Evolutionary conservation across 148 eudicot species (phyloP), one percentile per base, ranked within the genome.

Genomic region (Camellia lanceoleosa): DNA sequence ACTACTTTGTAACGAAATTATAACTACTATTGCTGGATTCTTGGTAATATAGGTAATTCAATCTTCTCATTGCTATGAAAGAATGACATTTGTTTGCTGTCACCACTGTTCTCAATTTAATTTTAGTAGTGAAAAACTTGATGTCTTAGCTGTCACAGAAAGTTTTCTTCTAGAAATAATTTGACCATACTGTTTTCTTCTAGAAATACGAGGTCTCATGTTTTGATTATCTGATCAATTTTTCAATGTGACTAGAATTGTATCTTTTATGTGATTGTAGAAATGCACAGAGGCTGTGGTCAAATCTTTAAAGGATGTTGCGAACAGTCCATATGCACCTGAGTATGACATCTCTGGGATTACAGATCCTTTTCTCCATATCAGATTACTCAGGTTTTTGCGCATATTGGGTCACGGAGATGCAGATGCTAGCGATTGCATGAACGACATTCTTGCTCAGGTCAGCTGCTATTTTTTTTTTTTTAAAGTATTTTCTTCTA

Each of bases 361-460:
- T 76, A 72, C 97, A 19, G 99, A 97, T 78, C 99, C 99, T 72
- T 97, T 92, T 84, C 99, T 97, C 58, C 98, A 97, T 66, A 92
- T 94, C 79, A 89, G 98, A 86, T 82, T 97, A 77, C 89, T 97
- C 68, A 91, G 85, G 82, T 89, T 97, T 78, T 86, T 97, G 90
- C 79, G 92, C 74, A 88, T 91, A 71, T 81, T 97, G 89, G 99
- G 99, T 73, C 92, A 91, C 41, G 99, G 98, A 83, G 97, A 97
- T 84, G 93, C 93, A 71, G 98, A 97, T 83, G 96, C 96, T 75
- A 97, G 99, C 85, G 99, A 97, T 79, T 75, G 84, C 80, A 97
- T 97, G 99, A 97, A 90, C 87, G 99, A 97, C 80, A 86, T 97
- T 76, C 99, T 97, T 84, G 99, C 99, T 52, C 99, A 97, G 97